Conservation (phyloP, 768 basidiomycete species). For the Rhodotorula graminis region DNA sequence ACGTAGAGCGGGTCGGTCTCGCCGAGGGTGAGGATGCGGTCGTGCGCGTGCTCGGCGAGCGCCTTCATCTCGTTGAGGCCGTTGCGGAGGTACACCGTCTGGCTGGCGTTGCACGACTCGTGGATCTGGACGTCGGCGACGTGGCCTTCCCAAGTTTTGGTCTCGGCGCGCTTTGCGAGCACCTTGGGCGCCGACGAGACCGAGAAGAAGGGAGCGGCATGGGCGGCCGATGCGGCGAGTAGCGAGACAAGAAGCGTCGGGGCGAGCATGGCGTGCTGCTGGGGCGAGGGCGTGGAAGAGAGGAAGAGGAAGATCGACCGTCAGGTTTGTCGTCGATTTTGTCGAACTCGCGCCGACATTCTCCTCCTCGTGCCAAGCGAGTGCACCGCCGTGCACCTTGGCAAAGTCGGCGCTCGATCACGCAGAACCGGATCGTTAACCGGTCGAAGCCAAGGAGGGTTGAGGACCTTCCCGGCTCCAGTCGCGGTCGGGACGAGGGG, state of each 20-base stretch:
- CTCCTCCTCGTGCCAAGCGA: not conserved
- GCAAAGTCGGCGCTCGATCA: not conserved
- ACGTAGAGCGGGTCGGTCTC: constrained; percentile 21
- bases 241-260: constrained; percentile 12
- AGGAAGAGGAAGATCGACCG: too few relatives aligned
- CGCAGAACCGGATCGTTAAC: not conserved
- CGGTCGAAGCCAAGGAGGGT: too few relatives aligned
- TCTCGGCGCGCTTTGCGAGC: constrained; percentile 11
- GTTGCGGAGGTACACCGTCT: constrained; percentile 20
- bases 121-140: constrained; percentile 29
- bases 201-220: constrained; percentile 27
- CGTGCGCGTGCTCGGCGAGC: constrained; percentile 22
- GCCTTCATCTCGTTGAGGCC: constrained; percentile 31
- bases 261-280: constrained; percentile 7
- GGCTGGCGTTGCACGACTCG: constrained; percentile 22
- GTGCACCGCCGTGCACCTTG: not conserved
- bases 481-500: too few relatives aligned
- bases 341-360: too few relatives aligned
- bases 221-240: constrained; percentile 6
- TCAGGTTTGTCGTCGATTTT: not conserved
- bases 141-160: not conserved
- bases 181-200: not conserved
- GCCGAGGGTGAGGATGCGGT: constrained; percentile 25
- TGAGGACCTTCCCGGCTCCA: not conserved
- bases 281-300: not conserved